These are phyloP conservation scores for Pestalotiopsis sp. DNA, from an alignment of 2,329 filamentous ascomycete species.

Conservation along the genomic window DNA sequence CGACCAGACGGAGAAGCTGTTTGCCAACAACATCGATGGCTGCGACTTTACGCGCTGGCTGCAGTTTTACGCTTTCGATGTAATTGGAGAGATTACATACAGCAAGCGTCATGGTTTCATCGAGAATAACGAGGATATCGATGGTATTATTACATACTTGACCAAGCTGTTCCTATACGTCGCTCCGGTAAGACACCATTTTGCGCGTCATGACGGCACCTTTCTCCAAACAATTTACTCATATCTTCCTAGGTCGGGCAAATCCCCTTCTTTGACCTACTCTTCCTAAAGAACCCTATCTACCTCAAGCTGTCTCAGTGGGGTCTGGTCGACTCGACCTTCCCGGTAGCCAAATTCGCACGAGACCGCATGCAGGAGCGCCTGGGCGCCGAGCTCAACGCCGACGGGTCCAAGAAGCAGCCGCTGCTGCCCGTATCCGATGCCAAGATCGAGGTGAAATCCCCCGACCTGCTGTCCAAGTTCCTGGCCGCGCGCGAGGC, in stretches of 20 bases:
- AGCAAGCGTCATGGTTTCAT: slow-evolving; percentile 75
- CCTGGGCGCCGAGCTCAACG: slow-evolving; percentile 43
- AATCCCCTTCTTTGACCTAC: slow-evolving; percentile 68
- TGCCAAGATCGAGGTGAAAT: slow-evolving; percentile 38
- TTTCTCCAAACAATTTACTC: background rate
- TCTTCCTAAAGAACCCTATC: slow-evolving; percentile 75
- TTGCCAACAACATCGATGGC: slow-evolving; percentile 39
- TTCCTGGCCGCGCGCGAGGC: slow-evolving; percentile 69
- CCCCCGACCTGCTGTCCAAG: slow-evolving; percentile 67
- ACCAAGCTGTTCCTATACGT: slow-evolving; percentile 68
- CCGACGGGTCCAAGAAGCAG: slow-evolving; percentile 29
- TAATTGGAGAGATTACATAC: slow-evolving; percentile 77
- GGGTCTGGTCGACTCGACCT: slow-evolving; percentile 67
- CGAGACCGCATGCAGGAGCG: slow-evolving; percentile 67
- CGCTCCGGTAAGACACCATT: slow-evolving; percentile 54
- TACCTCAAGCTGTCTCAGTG: slow-evolving; percentile 67
- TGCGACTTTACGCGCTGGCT: slow-evolving; percentile 73
- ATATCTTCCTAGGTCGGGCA: slow-evolving; percentile 61
- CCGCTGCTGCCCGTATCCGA: slow-evolving; percentile 35
- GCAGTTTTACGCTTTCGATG: slow-evolving; percentile 81
- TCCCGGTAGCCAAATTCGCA: slow-evolving; percentile 73
- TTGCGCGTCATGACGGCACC: background rate
- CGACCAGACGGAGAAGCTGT: slow-evolving; percentile 57
- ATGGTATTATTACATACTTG: slow-evolving; percentile 69
- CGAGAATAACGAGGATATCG: slow-evolving; percentile 72